Base-by-base conservation (phyloP, 1,139 yeast genomes). In the Debaryomyces subglobosus region DNA sequence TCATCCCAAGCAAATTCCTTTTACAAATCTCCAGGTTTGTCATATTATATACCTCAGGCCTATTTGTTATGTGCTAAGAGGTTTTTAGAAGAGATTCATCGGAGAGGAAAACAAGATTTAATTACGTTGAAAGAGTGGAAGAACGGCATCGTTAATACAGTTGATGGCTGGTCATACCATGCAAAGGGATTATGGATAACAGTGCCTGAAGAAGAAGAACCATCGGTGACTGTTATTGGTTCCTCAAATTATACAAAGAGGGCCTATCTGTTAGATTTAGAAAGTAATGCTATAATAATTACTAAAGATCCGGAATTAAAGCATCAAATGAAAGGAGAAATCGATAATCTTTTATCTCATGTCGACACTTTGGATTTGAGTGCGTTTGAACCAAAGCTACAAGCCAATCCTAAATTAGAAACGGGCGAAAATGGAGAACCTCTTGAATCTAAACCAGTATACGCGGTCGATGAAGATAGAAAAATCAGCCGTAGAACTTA, bases 161-260 rank as follows among this genome's bases (percentile, higher is more conserved):
- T 84, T 0, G 81, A 75, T 30, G 98, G 99, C 1, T 94, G 99
- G 99, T 89, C 97, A 0, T 94, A 94, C 65, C 99, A 94, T 63
- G 99, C 99, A n/a, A 94, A 94, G 64, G 99, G 99, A 0, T 72
- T 91, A 13, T 94, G 99, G 99, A 70, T 89, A 1, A 77, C 84
- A 6, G 79, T 79, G 6, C 88, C 91, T 0, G 75, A 71, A 6
- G 85, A 82, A 49, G 57, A 59, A 0, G 61, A 69, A 25, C 97
- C 97, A 2, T 77, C 86, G 38, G 72, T 89, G 23, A 88, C 97
- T 0, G 83, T 92, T 3, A 78, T 94, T 48, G 99, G 99, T 1
- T 89, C 97, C 0, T 90, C 97, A 0, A 94, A 94, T 64, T 94
- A 91, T 64, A 95, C 99, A 0, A 82, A 87, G 54, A 77, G 99